These are phyloP conservation scores for Capsicum chinense DNA, from an alignment of 257 asterid genomes.

Conservation along the genomic window DNA sequence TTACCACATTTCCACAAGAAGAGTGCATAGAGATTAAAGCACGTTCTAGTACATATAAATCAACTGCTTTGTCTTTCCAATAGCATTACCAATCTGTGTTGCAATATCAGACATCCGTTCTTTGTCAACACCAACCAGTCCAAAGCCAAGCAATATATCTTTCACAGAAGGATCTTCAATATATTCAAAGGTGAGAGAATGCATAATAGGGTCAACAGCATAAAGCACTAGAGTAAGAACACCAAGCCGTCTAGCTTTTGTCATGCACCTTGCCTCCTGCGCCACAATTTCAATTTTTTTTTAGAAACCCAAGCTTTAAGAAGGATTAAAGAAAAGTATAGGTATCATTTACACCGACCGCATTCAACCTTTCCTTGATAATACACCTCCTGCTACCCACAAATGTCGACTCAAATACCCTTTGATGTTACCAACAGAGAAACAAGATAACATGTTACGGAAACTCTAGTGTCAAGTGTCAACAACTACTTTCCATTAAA, in stretches of 20 bases:
- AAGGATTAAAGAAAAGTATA: neutral
- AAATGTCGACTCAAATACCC: constrained; percentile 81
- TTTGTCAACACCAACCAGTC: constrained; percentile 62
- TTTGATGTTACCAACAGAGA: constrained; percentile 44
- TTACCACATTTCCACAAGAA: constrained; percentile 94
- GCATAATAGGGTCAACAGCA: constrained; percentile 70
- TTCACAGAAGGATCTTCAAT: constrained; percentile 83
- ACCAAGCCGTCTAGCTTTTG: constrained; percentile 92
- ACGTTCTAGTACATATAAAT: constrained; percentile 93
- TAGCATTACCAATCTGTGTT: constrained; percentile 76
- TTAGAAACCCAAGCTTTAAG: constrained; percentile 32
- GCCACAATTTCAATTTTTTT: constrained; percentile 31
- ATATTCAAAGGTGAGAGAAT: constrained; percentile 79
- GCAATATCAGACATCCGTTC: constrained; percentile 77
- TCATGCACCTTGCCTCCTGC: constrained; percentile 94
- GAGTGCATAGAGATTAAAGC: constrained; percentile 96
- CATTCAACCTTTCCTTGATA: constrained; percentile 88
- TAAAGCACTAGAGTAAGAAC: constrained; percentile 82
- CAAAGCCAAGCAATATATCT: constrained; percentile 80
- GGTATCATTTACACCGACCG: constrained; percentile 56
- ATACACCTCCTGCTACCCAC: constrained; percentile 73
- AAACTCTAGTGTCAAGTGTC: neutral
- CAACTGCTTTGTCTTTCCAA: constrained; percentile 96
- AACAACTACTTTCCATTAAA: constrained; percentile 10
- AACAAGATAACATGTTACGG: neutral